Percentiles rank a stretch among this genome's conserved stretches.
These are phyloP conservation scores for Lactarius sanguifluus DNA, from an alignment of 768 basidiomycete genomes.

Conservation along the genomic window DNA sequence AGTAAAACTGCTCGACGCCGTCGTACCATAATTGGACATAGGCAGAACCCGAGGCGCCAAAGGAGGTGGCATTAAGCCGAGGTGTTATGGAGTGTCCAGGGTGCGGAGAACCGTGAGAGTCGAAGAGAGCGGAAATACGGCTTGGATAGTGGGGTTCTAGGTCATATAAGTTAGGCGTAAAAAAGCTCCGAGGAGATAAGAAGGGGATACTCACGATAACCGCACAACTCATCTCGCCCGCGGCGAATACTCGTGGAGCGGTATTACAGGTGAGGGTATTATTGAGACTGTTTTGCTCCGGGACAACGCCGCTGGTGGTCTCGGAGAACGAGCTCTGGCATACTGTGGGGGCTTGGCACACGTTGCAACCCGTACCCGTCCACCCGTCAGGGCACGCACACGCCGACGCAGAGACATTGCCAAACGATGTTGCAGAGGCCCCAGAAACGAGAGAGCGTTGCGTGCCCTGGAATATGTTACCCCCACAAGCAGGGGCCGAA, in stretches of 20 bases:
- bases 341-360: constrained; percentile 64
- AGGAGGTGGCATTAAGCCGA: constrained; percentile 57
- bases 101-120: constrained; percentile 80
- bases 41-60: constrained; percentile 52
- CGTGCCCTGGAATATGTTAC: constrained; percentile 74
- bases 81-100: constrained; percentile 69
- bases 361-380: constrained; percentile 77
- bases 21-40: constrained; percentile 74
- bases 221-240: constrained; percentile 80
- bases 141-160: constrained; percentile 84
- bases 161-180: neutral
- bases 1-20: constrained; percentile 89
- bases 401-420: constrained; percentile 63
- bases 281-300: constrained; percentile 48
- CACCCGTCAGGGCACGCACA: constrained; percentile 77
- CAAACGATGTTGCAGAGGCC: constrained; percentile 40
- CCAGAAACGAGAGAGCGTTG: constrained; percentile 50
- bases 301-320: constrained; percentile 20
- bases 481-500: constrained; percentile 71
- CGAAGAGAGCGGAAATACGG: constrained; percentile 66
- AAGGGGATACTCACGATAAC: constrained; percentile 53
- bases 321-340: constrained; percentile 63
- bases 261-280: constrained; percentile 74
- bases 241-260: constrained; percentile 67
- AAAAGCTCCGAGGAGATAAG: neutral